These are phyloP conservation scores for Solanum lycopersicoides DNA, from an alignment of 257 asterid genomes.

Conservation along the genomic window DNA sequence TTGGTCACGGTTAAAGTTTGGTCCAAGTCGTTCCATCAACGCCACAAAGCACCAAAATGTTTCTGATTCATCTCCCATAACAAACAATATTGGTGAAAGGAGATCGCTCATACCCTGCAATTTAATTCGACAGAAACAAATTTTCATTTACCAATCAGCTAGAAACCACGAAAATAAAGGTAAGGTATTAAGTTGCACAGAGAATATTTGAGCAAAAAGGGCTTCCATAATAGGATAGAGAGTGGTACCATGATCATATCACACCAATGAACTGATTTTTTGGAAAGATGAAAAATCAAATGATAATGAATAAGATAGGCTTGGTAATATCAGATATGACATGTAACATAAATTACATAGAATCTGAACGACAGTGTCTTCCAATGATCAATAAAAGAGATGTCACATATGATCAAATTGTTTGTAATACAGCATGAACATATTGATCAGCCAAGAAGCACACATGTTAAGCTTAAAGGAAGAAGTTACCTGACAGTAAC, in stretches of 20 bases:
- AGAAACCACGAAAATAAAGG: background rate
- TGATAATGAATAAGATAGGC: background rate
- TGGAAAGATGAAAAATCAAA: background rate
- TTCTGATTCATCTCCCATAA: slow-evolving; percentile 85
- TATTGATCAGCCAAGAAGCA: background rate
- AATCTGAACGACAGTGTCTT: background rate
- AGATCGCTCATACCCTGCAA: slow-evolving; percentile 99
- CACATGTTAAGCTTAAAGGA: background rate
- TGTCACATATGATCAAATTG: background rate
- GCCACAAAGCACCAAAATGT: slow-evolving; percentile 95
- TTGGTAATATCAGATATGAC: background rate
- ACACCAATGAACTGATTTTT: background rate
- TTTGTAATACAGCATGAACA: background rate
- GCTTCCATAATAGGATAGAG: background rate
- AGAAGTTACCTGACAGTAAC: slow-evolving; percentile 86
- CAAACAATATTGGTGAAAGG: slow-evolving; percentile 83
- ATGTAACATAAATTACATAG: background rate
- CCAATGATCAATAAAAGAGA: background rate
- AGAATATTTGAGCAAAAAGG: background rate
- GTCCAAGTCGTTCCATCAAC: slow-evolving; percentile 96
- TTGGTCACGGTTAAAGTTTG: slow-evolving; percentile 97
- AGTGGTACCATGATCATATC: background rate
- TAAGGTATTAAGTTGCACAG: background rate
- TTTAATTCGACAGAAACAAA: background rate
- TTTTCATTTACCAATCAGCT: background rate